Percentiles rank a stretch among this genome's conserved stretches.
These are phyloP conservation scores for Cladosporium velox DNA, from an alignment of 2,329 filamentous ascomycete species.

Conservation along the genomic window DNA sequence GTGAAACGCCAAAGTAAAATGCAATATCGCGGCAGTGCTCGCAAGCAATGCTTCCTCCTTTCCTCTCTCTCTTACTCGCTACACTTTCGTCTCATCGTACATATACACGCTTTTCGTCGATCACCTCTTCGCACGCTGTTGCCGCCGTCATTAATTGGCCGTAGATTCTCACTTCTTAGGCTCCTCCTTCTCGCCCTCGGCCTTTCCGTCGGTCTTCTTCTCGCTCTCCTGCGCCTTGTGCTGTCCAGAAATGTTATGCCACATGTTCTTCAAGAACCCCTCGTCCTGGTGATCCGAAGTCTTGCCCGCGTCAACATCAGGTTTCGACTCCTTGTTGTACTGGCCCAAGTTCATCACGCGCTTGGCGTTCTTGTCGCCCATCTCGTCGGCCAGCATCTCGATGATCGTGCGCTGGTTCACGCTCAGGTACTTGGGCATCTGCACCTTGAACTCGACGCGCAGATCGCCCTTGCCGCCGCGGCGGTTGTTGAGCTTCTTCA, in stretches of 20 bases:
- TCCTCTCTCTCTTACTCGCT: not conserved
- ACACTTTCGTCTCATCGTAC: not conserved
- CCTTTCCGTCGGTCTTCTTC: not conserved
- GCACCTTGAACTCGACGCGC: constrained; percentile 89
- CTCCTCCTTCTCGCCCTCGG: constrained; percentile 1
- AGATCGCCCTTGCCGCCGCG: constrained; percentile 75
- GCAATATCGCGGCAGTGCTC: not conserved
- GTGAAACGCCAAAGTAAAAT: not conserved
- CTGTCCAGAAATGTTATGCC: constrained; percentile 88
- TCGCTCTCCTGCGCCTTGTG: constrained; percentile 35
- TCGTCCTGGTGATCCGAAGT: constrained; percentile 70
- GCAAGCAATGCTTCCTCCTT: not conserved
- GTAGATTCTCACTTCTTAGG: not conserved
- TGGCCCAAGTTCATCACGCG: constrained; percentile 78
- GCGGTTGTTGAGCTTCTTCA: constrained; percentile 75
- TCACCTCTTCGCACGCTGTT: not conserved
- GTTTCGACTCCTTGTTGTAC: constrained; percentile 44
- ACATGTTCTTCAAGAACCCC: constrained; percentile 88
- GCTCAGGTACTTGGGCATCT: constrained; percentile 91
- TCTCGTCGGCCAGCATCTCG: constrained; percentile 95
- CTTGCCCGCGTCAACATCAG: constrained; percentile 22
- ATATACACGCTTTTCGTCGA: not conserved
- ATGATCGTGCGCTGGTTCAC: constrained; percentile 89
- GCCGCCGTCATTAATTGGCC: not conserved
- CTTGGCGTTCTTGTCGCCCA: constrained; percentile 89